Conservation (phyloP, 2,329 filamentous ascomycete species). For the Venturiaceae sp. region DNA sequence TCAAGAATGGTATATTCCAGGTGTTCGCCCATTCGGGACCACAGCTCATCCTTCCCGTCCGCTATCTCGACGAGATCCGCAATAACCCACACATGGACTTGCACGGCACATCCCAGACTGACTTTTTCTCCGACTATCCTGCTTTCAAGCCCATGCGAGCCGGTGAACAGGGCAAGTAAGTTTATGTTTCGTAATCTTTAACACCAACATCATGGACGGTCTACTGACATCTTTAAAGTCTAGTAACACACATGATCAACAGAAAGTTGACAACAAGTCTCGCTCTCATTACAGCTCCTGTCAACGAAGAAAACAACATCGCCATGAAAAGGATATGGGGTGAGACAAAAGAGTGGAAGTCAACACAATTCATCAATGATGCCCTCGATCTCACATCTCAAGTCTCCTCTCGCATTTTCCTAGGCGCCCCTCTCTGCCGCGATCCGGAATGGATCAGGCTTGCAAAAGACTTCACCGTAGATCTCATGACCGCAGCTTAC, state of each 20-base stretch:
- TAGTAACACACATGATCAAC: not conserved
- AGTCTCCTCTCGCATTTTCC: conserved; percentile 27
- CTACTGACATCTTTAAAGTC: not conserved
- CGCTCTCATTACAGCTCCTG: not conserved
- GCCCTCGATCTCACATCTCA: conserved; percentile 21
- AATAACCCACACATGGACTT: not conserved
- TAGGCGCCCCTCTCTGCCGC: conserved; percentile 7
- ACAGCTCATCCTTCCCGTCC: not conserved
- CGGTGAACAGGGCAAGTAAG: not conserved
- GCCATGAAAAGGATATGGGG: not conserved
- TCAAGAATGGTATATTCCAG: not conserved
- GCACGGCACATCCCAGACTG: not conserved
- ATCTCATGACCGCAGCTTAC: not conserved
- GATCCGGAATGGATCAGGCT: not conserved
- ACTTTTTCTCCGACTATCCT: not conserved
- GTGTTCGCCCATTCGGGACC: not conserved
- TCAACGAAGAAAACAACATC: not conserved
- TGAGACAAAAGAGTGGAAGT: not conserved
- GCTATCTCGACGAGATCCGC: not conserved
- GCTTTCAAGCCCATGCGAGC: not conserved
- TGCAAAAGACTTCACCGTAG: not conserved
- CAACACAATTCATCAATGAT: not conserved
- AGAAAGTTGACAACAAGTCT: not conserved
- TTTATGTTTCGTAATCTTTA: not conserved
- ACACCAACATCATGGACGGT: not conserved